A percentile compares a stretch with the other conserved stretches of the same genome.
These are phyloP conservation scores for Mortierella claussenii DNA, from an alignment of 192 early-diverging fungal genomes.

Conservation along the genomic window DNA sequence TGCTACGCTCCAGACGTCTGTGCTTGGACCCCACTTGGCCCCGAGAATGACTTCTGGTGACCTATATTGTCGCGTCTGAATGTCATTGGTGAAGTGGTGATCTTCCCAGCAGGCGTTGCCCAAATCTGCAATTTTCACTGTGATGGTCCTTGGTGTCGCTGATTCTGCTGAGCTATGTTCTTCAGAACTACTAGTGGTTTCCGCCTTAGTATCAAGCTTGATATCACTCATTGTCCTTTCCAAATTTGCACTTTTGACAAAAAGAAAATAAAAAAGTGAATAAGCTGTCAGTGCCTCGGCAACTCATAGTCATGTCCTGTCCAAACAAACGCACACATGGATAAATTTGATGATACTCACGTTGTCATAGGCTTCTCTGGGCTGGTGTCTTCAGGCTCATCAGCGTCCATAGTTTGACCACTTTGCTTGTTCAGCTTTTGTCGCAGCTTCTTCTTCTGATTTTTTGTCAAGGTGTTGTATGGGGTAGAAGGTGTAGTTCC, in stretches of 20 bases:
- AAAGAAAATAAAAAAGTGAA: background rate
- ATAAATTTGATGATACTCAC: constrained; percentile 10
- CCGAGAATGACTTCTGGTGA: constrained; percentile 98
- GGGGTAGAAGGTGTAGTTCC: constrained; percentile 21
- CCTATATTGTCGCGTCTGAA: constrained; percentile 98
- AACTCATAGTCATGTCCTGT: background rate
- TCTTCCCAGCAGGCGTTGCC: constrained; percentile 98
- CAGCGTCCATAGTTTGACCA: constrained; percentile 4
- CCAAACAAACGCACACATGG: background rate
- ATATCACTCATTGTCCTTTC: constrained; percentile 52
- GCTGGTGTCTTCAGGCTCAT: constrained; percentile 11
- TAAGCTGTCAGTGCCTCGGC: background rate
- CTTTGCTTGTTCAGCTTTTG: constrained; percentile 47
- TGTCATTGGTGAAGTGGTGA: constrained; percentile 96
- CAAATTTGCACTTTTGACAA: constrained; percentile 44
- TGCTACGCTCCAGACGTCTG: constrained; percentile 95
- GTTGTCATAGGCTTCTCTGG: constrained; percentile 20
- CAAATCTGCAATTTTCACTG: constrained; percentile 96
- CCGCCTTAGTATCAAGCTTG: constrained; percentile 33
- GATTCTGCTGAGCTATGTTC: background rate
- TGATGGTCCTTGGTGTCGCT: constrained; percentile 51
- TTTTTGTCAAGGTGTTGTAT: constrained; percentile 48
- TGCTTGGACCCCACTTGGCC: constrained; percentile 83
- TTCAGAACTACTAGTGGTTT: background rate
- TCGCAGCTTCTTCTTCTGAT: constrained; percentile 49